Percentiles rank a stretch among this genome's conserved stretches.
phyloP scores from a whole-genome alignment of 306 rosid species.

The Glycine soja region DNA sequence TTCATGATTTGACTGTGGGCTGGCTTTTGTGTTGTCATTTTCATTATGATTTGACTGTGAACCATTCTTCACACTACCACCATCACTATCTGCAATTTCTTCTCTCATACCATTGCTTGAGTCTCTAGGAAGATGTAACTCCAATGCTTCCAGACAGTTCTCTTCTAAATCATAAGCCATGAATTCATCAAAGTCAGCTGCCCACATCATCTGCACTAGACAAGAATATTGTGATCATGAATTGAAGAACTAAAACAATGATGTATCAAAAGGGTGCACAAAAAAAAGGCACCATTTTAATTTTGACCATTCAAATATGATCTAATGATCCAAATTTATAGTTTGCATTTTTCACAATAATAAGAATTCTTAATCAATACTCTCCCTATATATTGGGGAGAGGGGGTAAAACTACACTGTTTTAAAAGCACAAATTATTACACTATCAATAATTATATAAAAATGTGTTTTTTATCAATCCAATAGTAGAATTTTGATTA shows the following conservation, averaged over 20 bases:
- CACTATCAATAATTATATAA: background rate
- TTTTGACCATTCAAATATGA: background rate
- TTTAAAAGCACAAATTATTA: background rate
- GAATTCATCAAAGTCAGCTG: slow-evolving; percentile 93
- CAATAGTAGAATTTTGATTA: background rate
- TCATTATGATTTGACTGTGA: slow-evolving; percentile 58
- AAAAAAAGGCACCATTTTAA: background rate
- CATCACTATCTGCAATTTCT: slow-evolving; percentile 54
- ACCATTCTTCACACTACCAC: slow-evolving; percentile 51
- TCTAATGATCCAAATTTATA: background rate
- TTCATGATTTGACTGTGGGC: slow-evolving; percentile 54
- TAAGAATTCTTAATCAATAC: background rate
- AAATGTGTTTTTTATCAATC: background rate
- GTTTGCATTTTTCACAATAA: background rate
- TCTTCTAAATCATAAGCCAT: slow-evolving; percentile 63
- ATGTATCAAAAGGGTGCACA: slow-evolving; percentile 9
- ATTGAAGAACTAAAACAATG: slow-evolving; percentile 24
- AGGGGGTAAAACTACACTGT: background rate
- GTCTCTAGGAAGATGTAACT: slow-evolving; percentile 68
- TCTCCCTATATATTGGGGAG: background rate
- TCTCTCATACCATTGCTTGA: slow-evolving; percentile 55
- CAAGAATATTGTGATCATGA: slow-evolving; percentile 42
- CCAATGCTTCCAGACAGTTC: slow-evolving; percentile 75
- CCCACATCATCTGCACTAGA: slow-evolving; percentile 92
- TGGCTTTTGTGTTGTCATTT: slow-evolving; percentile 50